A percentile compares a stretch with the other conserved stretches of the same genome.
phyloP scores from a whole-genome alignment of 768 basidiomycete genomes.

The Nidularia sp. region DNA sequence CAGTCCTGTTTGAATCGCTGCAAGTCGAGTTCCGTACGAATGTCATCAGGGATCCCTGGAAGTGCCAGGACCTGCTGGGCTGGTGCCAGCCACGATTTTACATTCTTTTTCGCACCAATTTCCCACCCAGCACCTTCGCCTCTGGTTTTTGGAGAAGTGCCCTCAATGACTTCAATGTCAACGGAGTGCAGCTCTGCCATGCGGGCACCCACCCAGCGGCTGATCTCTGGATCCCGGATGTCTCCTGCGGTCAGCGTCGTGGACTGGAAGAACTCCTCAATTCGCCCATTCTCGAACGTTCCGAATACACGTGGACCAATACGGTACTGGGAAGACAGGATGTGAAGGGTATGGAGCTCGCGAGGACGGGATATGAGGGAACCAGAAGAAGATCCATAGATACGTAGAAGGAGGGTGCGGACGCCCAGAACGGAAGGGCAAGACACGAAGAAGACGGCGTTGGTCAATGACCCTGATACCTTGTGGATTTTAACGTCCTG shows the following conservation, averaged over 20 bases:
- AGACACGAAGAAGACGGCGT: conserved; percentile 95
- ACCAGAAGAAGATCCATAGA: conserved; percentile 88
- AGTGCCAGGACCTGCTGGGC: conserved; percentile 76
- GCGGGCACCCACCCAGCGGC: conserved; percentile 84
- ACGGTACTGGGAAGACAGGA: conserved; percentile 81
- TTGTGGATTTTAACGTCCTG: conserved; percentile 61
- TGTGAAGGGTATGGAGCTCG: conserved; percentile 85
- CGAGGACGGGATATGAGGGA: conserved; percentile 82
- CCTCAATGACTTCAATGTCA: conserved; percentile 67
- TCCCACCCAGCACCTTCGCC: conserved; percentile 48
- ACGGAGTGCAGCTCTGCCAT: conserved; percentile 97
- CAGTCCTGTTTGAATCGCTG: conserved; percentile 61
- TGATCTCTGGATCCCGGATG: conserved; percentile 70
- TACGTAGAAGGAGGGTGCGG: conserved; percentile 78
- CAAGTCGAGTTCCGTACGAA: conserved; percentile 57
- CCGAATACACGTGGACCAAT: conserved; percentile 93
- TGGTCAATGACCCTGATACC: conserved; percentile 90
- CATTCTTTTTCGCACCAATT: conserved; percentile 61
- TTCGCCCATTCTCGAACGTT: conserved; percentile 91
- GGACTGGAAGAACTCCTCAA: conserved; percentile 95
- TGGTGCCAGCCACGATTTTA: conserved; percentile 63
- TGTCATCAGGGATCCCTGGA: conserved; percentile 39
- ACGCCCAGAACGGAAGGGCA: conserved; percentile 46
- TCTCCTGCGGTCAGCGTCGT: conserved; percentile 74
- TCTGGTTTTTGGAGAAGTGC: conserved; percentile 25